Evolutionary conservation across 2,329 filamentous ascomycete species (phyloP).

Genomic region (Grosmannia huntii): DNA sequence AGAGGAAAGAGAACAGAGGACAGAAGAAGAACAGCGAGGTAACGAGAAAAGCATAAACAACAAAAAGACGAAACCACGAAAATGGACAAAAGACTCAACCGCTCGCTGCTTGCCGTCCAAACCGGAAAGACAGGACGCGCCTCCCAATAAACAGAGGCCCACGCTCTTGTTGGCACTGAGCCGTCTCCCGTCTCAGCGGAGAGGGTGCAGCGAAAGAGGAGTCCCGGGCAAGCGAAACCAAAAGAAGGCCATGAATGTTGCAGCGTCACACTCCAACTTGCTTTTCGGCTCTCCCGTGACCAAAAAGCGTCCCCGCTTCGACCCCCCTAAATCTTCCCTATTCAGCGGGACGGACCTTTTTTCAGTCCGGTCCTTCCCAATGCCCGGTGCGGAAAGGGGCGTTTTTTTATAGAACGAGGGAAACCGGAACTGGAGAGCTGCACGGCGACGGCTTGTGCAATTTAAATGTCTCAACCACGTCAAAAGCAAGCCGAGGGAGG

Average conservation of each 20-base stretch:
- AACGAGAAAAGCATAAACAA: too few relatives aligned
- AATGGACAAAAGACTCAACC: too few relatives aligned
- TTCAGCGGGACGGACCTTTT: constrained; percentile 10
- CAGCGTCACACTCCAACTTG: not conserved
- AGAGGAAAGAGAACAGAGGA: too few relatives aligned
- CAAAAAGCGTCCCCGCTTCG: constrained; percentile 6
- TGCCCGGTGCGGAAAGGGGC: constrained; percentile 8
- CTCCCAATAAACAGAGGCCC: not conserved
- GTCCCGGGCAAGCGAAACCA: not conserved
- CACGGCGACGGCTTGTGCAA: not conserved
- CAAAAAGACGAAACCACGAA: too few relatives aligned
- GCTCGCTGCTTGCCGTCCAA: too few relatives aligned
- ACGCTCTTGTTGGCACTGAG: not conserved
- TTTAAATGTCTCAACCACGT: not conserved
- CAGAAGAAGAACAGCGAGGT: too few relatives aligned
- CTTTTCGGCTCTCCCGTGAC: constrained; percentile 8
- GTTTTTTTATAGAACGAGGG: constrained; percentile 1
- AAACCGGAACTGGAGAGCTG: constrained; percentile 2
- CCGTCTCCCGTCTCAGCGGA: not conserved
- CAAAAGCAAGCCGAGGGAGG: not conserved
- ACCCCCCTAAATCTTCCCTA: constrained; percentile 4
- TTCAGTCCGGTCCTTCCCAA: constrained; percentile 5
- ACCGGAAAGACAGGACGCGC: too few relatives aligned
- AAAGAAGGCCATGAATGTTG: not conserved
- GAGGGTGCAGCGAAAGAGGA: not conserved